These are phyloP conservation scores for Cunninghamia lanceolata DNA, from an alignment of 75 land plant genomes.

Conservation along the genomic window DNA sequence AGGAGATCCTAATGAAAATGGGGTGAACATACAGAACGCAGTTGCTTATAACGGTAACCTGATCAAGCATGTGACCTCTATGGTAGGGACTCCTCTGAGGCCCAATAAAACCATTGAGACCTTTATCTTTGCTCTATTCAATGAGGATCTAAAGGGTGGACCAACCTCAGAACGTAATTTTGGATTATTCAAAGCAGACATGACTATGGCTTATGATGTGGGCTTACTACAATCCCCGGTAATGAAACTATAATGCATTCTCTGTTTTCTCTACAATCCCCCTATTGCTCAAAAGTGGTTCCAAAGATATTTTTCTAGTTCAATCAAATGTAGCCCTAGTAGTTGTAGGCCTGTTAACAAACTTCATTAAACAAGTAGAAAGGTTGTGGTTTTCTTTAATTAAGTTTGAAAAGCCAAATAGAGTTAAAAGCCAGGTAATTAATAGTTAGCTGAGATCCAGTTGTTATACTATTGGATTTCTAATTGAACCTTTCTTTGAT, in stretches of 20 bases:
- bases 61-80: constrained; percentile 56
- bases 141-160: constrained; percentile 76
- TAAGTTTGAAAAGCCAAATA: not conserved
- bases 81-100: constrained; percentile 67
- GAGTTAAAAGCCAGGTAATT: not conserved
- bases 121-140: constrained; percentile 79
- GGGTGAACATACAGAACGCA: constrained; percentile 55
- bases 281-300: not conserved
- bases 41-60: constrained; percentile 65
- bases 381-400: not conserved
- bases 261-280: constrained; percentile 9
- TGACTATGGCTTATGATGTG: constrained; percentile 58
- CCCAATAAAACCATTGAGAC: constrained; percentile 51
- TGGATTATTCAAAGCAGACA: constrained; percentile 73
- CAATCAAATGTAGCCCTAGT: not conserved
- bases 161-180: constrained; percentile 74
- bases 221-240: constrained; percentile 40
- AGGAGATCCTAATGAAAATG: constrained; percentile 64
- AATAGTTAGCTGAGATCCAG: not conserved
- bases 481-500: not conserved
- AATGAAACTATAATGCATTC: constrained; percentile 19
- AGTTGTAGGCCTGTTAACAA: not conserved
- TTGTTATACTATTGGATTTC: not conserved
- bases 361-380: not conserved
- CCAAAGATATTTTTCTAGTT: too few relatives aligned